Base-by-base conservation (phyloP, 2,329 filamentous ascomycete genomes). In the Geosmithia flava region DNA sequence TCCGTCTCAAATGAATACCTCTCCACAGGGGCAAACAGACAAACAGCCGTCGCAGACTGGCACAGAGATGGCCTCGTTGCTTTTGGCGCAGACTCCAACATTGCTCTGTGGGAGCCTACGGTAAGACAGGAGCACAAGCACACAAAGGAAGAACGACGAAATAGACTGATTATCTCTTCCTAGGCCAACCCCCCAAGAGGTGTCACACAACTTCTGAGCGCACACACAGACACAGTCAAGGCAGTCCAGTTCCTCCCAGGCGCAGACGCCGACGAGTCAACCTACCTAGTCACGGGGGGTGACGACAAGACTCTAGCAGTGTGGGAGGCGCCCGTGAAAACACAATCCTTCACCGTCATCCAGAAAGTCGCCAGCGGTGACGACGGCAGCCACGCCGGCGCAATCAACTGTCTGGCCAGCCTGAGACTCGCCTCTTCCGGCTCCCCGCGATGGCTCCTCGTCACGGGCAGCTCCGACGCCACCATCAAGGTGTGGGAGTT, bases 31-130 rank as follows among this genome's bases (percentile, higher is more conserved):
- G 91, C 88, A 44, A 98, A 97, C 65, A 78, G 91, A 57, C 87
- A 97, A 58, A 85, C 91, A 17, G 82, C 84, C 16, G 86, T 88
- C 27, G 90, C 91, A 27, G 91, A 97, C 68, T 98, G 93, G 93
- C 81, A 85, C 60, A 60, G 67, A 19, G 68, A 75, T 53, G 86
- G 85, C 10, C 62, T 89, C 43, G 72, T 98, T 48, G 93, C 89
- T 29, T 98, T 87, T 68, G 93, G 93, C 30, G 84, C 90, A 8
- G 87, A 94, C 65, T 81, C 83, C 56, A 93, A 93, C 66, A 76
- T 98, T 56, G 91, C 89, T 42, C 62, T 97, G 41, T 98, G 93
- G 93, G 73, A 81, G 60, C 89, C 89, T 49, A 65, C 75, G 61
- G 87, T 90, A 72, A 66, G 81, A 15, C n/a, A 37, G 11, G 11